Base-by-base conservation (phyloP, 192 early-diverging fungal species). In the Linnemannia exigua region DNA sequence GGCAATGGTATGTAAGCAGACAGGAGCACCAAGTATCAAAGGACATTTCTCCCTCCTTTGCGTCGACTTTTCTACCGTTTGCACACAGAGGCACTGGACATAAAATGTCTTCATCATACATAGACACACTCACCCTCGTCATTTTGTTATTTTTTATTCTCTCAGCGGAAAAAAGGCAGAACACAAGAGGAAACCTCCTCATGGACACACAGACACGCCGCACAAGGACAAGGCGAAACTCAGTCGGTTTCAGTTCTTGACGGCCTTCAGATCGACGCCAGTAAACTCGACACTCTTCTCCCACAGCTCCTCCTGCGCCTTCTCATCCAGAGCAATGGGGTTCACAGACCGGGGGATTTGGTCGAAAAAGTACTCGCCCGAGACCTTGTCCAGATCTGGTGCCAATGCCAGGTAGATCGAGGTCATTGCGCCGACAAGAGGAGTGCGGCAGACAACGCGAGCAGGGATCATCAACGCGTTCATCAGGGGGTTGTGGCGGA, bases 361-460 rank as follows among this genome's bases (percentile, higher is more conserved):
- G 22, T 81, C 84, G 22, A 89, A 81, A 74, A 89, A 89, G 74
- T 88, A 91, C 51, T 88, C 78, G 6, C 87, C 90, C 5, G 73
- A 81, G 19, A 87, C 68, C 31, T 84, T 84, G 22, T 82, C 88
- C 35, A 93, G 79, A 15, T 87, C 89, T 7, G 85, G 77, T 15
- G 89, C 87, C 76, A 88, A 70, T 3, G 89, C 87, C 75, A 85
- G 72, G 75, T 91, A 91, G 7, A 93, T 58, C 51, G 88, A 79
- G 14, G 80, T 88, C 74, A 87, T 80, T 0, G 89, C 75, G 14
- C 87, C 91, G 63, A 79, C 72, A 12, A 70, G 58, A 1, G 88
- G 88, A 2, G 87, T 73, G 11, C 84, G 80, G 77, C 89, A 89
- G 20, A 91, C 81, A 80, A 81, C 74, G 36, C 61, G 66, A 20